A percentile compares a stretch with the other conserved stretches of the same genome.
Conservation (phyloP, 768 basidiomycete genomes). For the Hericium coralloides region DNA sequence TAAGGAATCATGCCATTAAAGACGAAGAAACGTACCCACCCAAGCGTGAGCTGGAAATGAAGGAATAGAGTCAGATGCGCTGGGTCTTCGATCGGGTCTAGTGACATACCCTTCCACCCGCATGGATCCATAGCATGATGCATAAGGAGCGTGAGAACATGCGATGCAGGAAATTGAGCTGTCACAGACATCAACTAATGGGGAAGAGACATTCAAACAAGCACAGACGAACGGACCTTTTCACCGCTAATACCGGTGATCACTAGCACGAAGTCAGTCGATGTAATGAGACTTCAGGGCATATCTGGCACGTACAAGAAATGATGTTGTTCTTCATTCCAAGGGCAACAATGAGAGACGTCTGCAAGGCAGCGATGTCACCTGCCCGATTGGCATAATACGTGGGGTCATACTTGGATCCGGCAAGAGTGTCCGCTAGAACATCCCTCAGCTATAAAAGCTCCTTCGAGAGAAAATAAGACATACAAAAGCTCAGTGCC, state of each 20-base stretch:
- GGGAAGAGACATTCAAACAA: too few species aligned
- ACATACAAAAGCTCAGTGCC: slow-evolving; percentile 21
- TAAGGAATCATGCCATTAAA: not conserved
- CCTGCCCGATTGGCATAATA: slow-evolving; percentile 30
- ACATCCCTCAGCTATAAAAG: not conserved
- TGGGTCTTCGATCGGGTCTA: not conserved
- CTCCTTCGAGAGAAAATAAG: not conserved
- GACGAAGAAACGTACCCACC: not conserved
- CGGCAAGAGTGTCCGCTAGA: slow-evolving; percentile 18
- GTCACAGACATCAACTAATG: not conserved
- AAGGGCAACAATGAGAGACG: slow-evolving; percentile 47
- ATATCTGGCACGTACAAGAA: slow-evolving; percentile 23
- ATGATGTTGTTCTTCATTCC: slow-evolving; percentile 56
- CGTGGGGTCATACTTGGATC: slow-evolving; percentile 12
- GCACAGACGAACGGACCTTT: slow-evolving; percentile 29
- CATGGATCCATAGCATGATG: slow-evolving; percentile 3
- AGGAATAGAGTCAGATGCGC: too few species aligned
- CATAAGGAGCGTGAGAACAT: slow-evolving; percentile 1
- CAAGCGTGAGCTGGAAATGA: not conserved
- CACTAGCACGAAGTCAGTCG: slow-evolving; percentile 21
- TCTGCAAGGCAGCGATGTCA: slow-evolving; percentile 36
- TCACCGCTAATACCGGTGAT: slow-evolving; percentile 43
- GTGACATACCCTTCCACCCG: not conserved
- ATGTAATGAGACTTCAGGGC: too few species aligned
- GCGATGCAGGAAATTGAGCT: not conserved